Percentiles rank a stretch among this genome's conserved stretches.
Evolutionary conservation across 352 stramenopile genomes (phyloP).

Genomic region (Phytophthora lateralis): DNA sequence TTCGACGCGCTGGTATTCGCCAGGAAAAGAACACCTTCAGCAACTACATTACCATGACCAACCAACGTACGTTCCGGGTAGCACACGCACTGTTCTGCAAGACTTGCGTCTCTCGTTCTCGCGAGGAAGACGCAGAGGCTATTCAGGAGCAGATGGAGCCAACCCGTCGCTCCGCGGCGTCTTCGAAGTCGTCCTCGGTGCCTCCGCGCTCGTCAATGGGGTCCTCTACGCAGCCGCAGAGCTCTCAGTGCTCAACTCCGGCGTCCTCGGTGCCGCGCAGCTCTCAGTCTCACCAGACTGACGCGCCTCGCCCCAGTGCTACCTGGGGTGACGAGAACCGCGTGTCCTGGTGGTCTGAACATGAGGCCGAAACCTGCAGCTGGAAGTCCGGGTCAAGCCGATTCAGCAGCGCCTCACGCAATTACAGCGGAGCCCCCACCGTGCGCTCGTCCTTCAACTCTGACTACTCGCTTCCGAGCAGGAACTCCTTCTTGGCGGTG

Average conservation of each 20-base stretch:
- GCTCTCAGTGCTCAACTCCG: constrained; percentile 20
- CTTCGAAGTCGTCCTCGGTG: constrained; percentile 26
- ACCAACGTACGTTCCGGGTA: constrained; percentile 52
- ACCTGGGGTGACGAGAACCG: constrained; percentile 36
- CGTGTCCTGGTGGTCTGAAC: constrained; percentile 49
- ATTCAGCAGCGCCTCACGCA: constrained; percentile 43
- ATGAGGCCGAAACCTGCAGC: constrained; percentile 40
- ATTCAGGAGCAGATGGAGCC: constrained; percentile 21
- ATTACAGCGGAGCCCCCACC: constrained; percentile 35
- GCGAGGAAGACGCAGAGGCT: constrained; percentile 35
- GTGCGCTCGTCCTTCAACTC: constrained; percentile 40
- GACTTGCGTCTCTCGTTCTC: constrained; percentile 58
- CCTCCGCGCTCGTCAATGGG: constrained; percentile 24
- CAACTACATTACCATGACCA: constrained; percentile 23
- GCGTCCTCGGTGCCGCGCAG: constrained; percentile 18
- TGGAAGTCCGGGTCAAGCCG: constrained; percentile 44
- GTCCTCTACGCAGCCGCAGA: constrained; percentile 27
- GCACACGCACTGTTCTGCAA: constrained; percentile 67
- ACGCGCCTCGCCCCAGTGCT: constrained; percentile 22
- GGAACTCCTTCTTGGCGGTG: constrained; percentile 39
- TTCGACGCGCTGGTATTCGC: constrained; percentile 51
- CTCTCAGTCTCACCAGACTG: constrained; percentile 12
- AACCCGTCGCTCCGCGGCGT: constrained; percentile 22
- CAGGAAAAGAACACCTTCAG: constrained; percentile 29
- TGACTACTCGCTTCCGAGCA: constrained; percentile 26